A percentile compares a stretch with the other conserved stretches of the same genome.
Evolutionary conservation across 208 protist species (phyloP).

Genomic region (Acanthamoeba sp.): DNA sequence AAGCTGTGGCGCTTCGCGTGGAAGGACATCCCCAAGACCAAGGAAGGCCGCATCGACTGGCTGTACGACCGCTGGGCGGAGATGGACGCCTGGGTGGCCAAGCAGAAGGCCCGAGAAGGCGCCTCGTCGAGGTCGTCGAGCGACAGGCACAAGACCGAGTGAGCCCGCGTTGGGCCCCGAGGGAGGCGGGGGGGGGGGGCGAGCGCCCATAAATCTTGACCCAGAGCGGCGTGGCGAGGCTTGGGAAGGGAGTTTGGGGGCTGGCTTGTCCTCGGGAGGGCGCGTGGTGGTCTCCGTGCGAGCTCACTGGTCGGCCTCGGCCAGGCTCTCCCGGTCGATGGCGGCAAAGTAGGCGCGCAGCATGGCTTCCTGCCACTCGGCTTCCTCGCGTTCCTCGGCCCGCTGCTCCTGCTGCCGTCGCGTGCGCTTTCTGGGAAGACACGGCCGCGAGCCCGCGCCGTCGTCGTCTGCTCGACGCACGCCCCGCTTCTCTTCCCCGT

Average conservation of each 20-base stretch:
- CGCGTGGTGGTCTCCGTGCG: not conserved
- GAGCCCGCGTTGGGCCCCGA: too few species aligned
- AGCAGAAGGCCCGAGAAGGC: slow-evolving; percentile 28
- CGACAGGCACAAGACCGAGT: too few species aligned
- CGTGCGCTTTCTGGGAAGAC: not conserved
- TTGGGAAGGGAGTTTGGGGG: too few species aligned
- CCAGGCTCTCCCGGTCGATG: not conserved
- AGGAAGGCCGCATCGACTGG: slow-evolving; percentile 78
- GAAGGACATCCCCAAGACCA: slow-evolving; percentile 76
- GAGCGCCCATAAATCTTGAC: too few species aligned
- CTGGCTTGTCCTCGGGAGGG: too few species aligned
- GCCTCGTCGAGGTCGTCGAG: not conserved
- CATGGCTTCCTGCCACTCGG: not conserved
- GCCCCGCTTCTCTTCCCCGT: not conserved
- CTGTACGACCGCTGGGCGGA: slow-evolving; percentile 64
- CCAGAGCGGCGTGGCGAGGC: too few species aligned
- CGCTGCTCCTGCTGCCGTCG: not conserved
- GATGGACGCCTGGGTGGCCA: slow-evolving; percentile 77
- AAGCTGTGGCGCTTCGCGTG: slow-evolving; percentile 76
- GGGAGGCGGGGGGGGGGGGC: too few species aligned
- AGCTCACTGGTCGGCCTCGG: not conserved
- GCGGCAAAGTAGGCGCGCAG: not conserved
- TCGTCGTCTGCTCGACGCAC: not conserved
- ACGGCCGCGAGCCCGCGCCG: too few species aligned
- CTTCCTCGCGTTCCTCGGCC: not conserved